Conservation (phyloP, 345 rosid genomes). For the Psidium friedrichsthalianum region DNA sequence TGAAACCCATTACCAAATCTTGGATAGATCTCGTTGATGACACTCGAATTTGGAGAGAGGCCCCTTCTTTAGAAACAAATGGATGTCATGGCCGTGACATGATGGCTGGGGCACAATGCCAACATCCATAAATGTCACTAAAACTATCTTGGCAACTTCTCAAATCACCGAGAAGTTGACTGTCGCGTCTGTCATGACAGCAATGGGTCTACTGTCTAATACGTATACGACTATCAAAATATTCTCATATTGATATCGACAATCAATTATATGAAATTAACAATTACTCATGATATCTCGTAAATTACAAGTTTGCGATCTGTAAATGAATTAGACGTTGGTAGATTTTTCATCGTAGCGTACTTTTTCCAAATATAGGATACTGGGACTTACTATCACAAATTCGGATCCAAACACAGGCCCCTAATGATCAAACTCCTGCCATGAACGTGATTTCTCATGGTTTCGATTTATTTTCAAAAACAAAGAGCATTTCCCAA, state of each 20-base stretch:
- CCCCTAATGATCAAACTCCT: not conserved
- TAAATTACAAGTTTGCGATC: not conserved
- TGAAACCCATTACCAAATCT: not conserved
- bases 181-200: rapidly evolving
- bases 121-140: not conserved
- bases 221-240: not conserved
- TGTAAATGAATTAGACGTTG: rapidly evolving
- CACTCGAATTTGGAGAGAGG: not conserved
- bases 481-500: not conserved
- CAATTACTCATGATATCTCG: rapidly evolving
- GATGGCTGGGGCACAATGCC: not conserved
- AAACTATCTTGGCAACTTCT: not conserved
- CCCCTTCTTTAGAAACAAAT: not conserved
- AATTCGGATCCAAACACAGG: not conserved
- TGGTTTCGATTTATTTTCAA: not conserved
- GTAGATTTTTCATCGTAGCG: not conserved
- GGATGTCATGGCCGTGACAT: not conserved
- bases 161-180: not conserved
- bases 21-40: not conserved
- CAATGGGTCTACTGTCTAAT: not conserved
- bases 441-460: not conserved
- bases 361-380: no score
- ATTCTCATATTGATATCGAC: not conserved
- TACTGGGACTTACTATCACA: no score
- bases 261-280: not conserved